Base-by-base conservation (phyloP, 768 basidiomycete species). In the Postia placenta region DNA sequence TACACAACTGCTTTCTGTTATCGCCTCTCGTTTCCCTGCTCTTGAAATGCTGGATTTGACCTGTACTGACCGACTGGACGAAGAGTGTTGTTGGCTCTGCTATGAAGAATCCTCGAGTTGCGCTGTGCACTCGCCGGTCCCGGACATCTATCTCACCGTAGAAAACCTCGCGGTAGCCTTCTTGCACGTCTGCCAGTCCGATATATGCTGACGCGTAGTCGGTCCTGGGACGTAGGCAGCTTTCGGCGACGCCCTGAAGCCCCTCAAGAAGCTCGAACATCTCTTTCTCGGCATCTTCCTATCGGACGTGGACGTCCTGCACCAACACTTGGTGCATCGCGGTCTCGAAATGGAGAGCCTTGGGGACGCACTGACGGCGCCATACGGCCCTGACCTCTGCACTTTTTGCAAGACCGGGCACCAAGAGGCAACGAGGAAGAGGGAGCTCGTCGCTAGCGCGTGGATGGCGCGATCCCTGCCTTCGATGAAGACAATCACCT, bases 271-370 rank as follows among this genome's bases (percentile, higher is more conserved):
- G 11, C 69, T 86, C 9, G 61, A 67, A 14, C 62, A 74, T 49
- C 69, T 87, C 14, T 75, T 77, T 54, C 66, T 87, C 19, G 85
- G 85, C 0, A 67, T 86, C 41, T 81, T 79, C 57, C 74, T 87
- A 17, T 85, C 83, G 0, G 70, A 75, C 45, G 72, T 76, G 23
- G 65, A 65, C 35, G 62, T 82, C 48, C 60, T 83, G 17, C 68
- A 74, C 47, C 46, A 65, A 4, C 80, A 82, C 52, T 62, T 76
- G 44, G 60, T 58, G 17, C 56, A 62, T 36, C 50, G 38, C 33
- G 7, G 47, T 45, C 23, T 40, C 22, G n/a, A n/a, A n/a, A n/a
- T n/a, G n/a, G 24, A 42, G 33, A 19, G 48, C 39, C 50, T 52
- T 6, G 22, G 40, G 33, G 35, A 24, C 45, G 14, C 14, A 35